phyloP scores from a whole-genome alignment of 1,284 basidiomycete genomes.

The Irpex sp. region DNA sequence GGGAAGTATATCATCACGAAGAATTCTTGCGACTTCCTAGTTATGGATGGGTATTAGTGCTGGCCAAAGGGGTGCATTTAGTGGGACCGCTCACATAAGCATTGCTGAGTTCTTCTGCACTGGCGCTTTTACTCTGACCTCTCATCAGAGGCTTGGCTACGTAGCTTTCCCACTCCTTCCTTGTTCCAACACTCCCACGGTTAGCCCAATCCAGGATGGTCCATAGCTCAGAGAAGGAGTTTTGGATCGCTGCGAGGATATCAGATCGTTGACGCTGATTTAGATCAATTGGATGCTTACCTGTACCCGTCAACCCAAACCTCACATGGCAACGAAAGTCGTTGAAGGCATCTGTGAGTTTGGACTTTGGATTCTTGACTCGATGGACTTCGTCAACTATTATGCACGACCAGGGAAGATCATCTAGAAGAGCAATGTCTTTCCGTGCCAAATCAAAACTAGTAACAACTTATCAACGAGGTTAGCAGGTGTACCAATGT shows the following conservation, averaged over 20 bases:
- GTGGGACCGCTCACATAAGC: conserved; percentile 39
- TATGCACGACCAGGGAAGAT: conserved; percentile 63
- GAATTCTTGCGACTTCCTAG: conserved; percentile 50
- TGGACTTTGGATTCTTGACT: conserved; percentile 69
- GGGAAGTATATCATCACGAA: conserved; percentile 69
- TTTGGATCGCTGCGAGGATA: conserved; percentile 66
- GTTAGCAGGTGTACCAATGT: background rate
- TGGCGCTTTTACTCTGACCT: conserved; percentile 66
- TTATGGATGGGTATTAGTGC: background rate
- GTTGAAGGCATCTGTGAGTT: conserved; percentile 62
- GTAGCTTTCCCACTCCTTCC: conserved; percentile 65
- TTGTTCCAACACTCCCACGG: conserved; percentile 63
- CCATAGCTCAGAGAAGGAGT: conserved; percentile 81
- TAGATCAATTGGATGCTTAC: conserved; percentile 11
- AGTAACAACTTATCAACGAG: conserved; percentile 52
- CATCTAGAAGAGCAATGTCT: conserved; percentile 63
- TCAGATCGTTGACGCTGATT: background rate
- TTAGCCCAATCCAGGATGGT: conserved; percentile 81
- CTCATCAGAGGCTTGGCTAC: conserved; percentile 62
- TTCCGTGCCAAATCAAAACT: conserved; percentile 67
- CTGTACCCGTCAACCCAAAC: conserved; percentile 73
- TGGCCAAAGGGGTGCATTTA: no score
- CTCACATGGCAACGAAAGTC: conserved; percentile 58
- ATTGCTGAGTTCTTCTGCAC: conserved; percentile 56
- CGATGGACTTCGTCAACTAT: conserved; percentile 84